Conservation (phyloP, 805 yeast species). For the Cyberlindnera samutprakarnensis region DNA sequence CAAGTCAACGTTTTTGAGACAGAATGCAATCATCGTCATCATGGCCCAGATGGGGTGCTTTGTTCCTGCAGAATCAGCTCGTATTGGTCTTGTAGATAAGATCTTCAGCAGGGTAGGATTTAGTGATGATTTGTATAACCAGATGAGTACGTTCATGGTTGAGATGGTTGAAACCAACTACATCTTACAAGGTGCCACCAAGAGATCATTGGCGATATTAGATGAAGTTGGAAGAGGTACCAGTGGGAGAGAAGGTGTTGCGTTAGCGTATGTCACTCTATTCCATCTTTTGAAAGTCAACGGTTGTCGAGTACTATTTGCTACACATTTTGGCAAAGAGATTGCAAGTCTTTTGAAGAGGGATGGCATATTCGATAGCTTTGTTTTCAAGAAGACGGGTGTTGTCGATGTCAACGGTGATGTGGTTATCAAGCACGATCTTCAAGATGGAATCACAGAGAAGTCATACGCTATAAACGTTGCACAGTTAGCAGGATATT, state of each 20-base stretch:
- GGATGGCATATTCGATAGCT: slow-evolving; percentile 55
- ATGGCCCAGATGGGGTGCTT: slow-evolving; percentile 88
- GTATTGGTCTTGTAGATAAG: slow-evolving; percentile 79
- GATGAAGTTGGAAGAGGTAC: slow-evolving; percentile 89
- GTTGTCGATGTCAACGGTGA: slow-evolving; percentile 35
- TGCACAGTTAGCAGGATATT: slow-evolving; percentile 90
- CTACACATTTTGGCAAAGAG: slow-evolving; percentile 91
- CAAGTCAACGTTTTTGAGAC: slow-evolving; percentile 86
- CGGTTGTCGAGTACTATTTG: slow-evolving; percentile 76
- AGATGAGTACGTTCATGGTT: slow-evolving; percentile 92
- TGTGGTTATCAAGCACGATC: slow-evolving; percentile 75
- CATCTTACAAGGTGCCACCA: slow-evolving; percentile 71
- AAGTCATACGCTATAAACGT: slow-evolving; percentile 97
- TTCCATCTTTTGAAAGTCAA: slow-evolving; percentile 70
- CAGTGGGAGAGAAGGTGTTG: slow-evolving; percentile 90
- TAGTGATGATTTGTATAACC: slow-evolving; percentile 92
- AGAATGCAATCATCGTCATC: slow-evolving; percentile 79
- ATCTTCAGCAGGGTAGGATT: slow-evolving; percentile 95
- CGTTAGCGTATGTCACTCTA: slow-evolving; percentile 92
- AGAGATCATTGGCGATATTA: slow-evolving; percentile 75
- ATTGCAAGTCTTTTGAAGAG: slow-evolving; percentile 65
- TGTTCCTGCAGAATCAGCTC: slow-evolving; percentile 75
- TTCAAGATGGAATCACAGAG: slow-evolving; percentile 86
- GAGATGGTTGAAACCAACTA: slow-evolving; percentile 94
- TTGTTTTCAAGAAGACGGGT: slow-evolving; percentile 65